Evolutionary conservation across 805 yeast genomes (phyloP), one percentile per base, ranked within the genome.

Genomic region (Pichia pseudocactophila): DNA sequence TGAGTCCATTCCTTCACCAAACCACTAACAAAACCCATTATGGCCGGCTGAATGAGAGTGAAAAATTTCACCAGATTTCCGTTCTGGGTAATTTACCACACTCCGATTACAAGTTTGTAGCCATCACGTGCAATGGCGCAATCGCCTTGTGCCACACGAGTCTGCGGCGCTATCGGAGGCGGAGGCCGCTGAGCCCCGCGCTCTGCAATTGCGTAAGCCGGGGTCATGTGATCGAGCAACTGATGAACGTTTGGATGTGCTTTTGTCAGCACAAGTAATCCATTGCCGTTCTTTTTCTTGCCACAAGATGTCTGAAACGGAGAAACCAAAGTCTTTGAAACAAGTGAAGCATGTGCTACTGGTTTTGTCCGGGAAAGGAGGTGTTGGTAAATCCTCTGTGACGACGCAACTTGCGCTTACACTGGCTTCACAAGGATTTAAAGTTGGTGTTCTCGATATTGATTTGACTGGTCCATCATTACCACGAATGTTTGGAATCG

Each of bases 401-500:
- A 89, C 98, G 3, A 85, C 96, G 0, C 99, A 92, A 58, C 69
- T 88, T 1, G 97, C 97, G 0, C 69, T 92, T n/a, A 70, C 89
- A 0, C 67, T 92, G 26, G 85, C 80, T 6, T 64, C 69, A 12
- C 67, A 73, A 56, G 95, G 92, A 2, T 76, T 59, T 55, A 80
- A 73, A 52, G 96, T 92, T n/a, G 98, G 98, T 2, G 95, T 92
- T 0, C 66, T 92, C 19, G 98, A 92, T 57, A 87, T 92, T 17
- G 98, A 92, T 65, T 67, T 92, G 34, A 92, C 98, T 0, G 98
- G 98, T 0, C 98, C 98, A 0, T 89, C 97, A 1, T 65, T 88
- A 30, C 98, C 99, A 3, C 69, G 98, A 40, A 88, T 92, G 95
- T 88, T 92, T 66, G 97, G 97, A 1, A 71, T 88, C 9, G 98